Conservation (phyloP, 2,329 filamentous ascomycete species). For the Clonostachys chloroleuca region DNA sequence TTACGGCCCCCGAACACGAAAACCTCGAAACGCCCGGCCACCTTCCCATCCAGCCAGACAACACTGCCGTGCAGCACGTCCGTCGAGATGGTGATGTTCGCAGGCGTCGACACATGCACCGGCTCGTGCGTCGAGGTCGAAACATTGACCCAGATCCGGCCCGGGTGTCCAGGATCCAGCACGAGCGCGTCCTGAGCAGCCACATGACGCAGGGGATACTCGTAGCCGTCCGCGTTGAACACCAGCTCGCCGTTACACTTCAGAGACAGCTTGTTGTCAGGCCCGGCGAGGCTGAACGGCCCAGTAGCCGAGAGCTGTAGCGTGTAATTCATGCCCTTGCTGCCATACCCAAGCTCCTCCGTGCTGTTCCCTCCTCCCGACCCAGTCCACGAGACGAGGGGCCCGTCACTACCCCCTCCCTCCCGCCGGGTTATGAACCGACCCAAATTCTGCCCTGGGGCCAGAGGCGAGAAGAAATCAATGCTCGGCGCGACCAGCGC, state of each 20-base stretch:
- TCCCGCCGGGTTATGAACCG: constrained; percentile 12
- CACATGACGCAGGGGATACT: constrained; percentile 43
- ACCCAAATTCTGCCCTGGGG: constrained; percentile 39
- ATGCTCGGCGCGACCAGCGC: constrained; percentile 22
- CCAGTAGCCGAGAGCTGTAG: constrained; percentile 27
- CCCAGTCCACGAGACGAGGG: constrained; percentile 24
- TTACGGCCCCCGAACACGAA: constrained; percentile 49
- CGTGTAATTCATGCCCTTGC: constrained; percentile 41
- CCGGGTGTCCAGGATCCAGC: constrained; percentile 38
- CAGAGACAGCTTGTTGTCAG: constrained; percentile 34
- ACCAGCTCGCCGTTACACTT: constrained; percentile 23
- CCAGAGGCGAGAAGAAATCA: constrained; percentile 25
- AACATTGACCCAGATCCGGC: constrained; percentile 46
- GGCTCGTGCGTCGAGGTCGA: constrained; percentile 37
- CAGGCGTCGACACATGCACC: constrained; percentile 24
- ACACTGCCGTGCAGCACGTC: constrained; percentile 39
- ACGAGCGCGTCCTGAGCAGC: constrained; percentile 35
- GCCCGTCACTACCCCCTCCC: constrained; percentile 1
- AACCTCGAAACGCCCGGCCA: constrained; percentile 47
- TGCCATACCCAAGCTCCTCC: constrained; percentile 22
- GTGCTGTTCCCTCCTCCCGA: not conserved
- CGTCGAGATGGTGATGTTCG: constrained; percentile 32
- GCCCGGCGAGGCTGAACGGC: constrained; percentile 35
- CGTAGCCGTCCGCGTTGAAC: constrained; percentile 36
- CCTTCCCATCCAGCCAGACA: constrained; percentile 39